Evolutionary conservation across 805 yeast species (phyloP), one percentile per base, ranked within the genome.

Genomic region (Kluyveromyces aestuarii): DNA sequence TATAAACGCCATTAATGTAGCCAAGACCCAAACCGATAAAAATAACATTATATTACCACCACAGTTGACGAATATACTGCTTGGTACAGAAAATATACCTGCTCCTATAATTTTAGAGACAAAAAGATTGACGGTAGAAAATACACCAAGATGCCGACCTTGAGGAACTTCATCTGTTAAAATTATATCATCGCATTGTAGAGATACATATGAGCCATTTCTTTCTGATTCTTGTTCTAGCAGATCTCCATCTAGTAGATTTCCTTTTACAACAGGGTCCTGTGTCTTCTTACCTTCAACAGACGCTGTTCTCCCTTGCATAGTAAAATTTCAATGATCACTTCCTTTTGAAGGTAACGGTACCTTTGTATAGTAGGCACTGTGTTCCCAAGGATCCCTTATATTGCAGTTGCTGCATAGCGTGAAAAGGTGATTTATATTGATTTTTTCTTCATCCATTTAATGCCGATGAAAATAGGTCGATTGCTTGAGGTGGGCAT

Each of bases 61-160:
- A 55, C 80, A 77, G 54, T 82, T 84, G 41, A 73, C 74, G 57
- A 77, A 82, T 30, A 84, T 77, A 25, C 82, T 76, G 17, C 85
- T 75, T 0, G 90, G 83, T 1, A 82, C 77, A 8, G 89, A 82
- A 68, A 84, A 82, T 8, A 85, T 84, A 0, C 93, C 93, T 0
- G 89, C 81, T 0, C 95, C 93, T 11, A 85, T 69, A 40, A 85
- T 84, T 51, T 90, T 68, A 14, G 87, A 79, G 7, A 85, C 72
- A 55, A 82, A 81, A 50, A 83, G 65, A 41, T 82, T 73, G 39
- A 81, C 72, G 0, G 87, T 81, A 7, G 88, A 80, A 55, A 75
- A 82, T 2, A 82, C 62, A 0, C 91, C 91, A 51, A 85, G 62
- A 63, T 84, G 88, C 37, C 91, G 69, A 1, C 91, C 91, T 55